These are phyloP conservation scores for Neospermospora avenae DNA, from an alignment of 2,329 filamentous ascomycete species.

Conservation along the genomic window DNA sequence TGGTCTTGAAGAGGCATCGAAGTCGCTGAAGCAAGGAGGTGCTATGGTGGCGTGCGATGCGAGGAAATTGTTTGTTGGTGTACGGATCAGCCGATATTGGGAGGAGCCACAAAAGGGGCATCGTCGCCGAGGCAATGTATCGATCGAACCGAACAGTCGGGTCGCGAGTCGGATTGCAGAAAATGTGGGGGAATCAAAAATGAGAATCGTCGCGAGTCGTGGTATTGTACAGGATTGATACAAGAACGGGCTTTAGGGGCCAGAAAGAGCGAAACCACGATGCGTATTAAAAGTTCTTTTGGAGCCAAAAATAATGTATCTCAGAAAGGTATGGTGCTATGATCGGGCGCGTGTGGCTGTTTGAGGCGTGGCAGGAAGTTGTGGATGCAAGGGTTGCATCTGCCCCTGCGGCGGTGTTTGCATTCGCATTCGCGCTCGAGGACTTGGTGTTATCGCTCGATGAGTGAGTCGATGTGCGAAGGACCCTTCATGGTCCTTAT, in stretches of 20 bases:
- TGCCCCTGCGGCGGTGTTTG: constrained; percentile 18
- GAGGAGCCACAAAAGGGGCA: not conserved
- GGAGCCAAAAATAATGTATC: not conserved
- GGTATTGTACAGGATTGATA: constrained; percentile 22
- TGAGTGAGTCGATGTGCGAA: constrained; percentile 7
- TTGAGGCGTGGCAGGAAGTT: constrained; percentile 3
- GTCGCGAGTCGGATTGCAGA: constrained; percentile 21
- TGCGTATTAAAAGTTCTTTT: constrained; percentile 8
- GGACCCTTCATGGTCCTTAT: constrained; percentile 22
- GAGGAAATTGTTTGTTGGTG: not conserved
- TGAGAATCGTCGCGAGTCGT: constrained; percentile 32
- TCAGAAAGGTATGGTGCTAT: constrained; percentile 2
- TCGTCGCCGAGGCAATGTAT: not conserved
- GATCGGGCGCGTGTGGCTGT: not conserved
- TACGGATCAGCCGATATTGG: not conserved
- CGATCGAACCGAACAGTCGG: constrained; percentile 4
- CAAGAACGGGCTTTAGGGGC: not conserved
- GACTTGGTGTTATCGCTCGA: constrained; percentile 9
- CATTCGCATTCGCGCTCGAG: constrained; percentile 19
- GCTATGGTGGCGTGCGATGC: not conserved
- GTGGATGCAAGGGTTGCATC: constrained; percentile 8
- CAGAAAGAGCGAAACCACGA: not conserved
- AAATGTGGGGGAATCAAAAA: constrained; percentile 14
- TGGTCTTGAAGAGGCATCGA: constrained; percentile 22
- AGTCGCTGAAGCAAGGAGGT: constrained; percentile 17